phyloP scores from a whole-genome alignment of 2,329 filamentous ascomycete genomes.

The Dothideomycetes sp. region DNA sequence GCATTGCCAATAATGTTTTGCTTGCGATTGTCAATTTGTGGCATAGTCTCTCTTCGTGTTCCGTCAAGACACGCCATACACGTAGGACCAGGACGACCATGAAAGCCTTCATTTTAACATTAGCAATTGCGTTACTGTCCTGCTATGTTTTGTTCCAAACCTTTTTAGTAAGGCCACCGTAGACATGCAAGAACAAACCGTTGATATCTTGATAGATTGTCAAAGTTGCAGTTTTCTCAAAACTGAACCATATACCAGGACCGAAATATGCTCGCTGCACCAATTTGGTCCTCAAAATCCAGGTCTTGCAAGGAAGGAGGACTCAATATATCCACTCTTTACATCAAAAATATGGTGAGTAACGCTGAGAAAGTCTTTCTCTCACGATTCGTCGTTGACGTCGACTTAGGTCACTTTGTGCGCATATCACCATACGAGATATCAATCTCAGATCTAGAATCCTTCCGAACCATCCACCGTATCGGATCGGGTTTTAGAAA shows the following conservation, averaged over 20 bases:
- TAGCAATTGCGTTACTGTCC: too few relatives aligned
- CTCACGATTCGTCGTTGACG: too few relatives aligned
- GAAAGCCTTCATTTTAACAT: too few relatives aligned
- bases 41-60: too few relatives aligned
- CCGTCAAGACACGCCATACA: too few relatives aligned
- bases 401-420: slow-evolving; percentile 19
- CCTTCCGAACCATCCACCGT: slow-evolving; percentile 20
- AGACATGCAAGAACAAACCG: too few relatives aligned
- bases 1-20: too few relatives aligned
- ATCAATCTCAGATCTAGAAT: slow-evolving; percentile 16
- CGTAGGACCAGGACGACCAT: too few relatives aligned
- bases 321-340: slow-evolving; percentile 28
- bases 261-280: slow-evolving; percentile 17
- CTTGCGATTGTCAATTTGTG: too few relatives aligned
- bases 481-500: slow-evolving; percentile 18
- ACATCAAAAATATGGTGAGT: slow-evolving; percentile 22
- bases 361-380: too few relatives aligned
- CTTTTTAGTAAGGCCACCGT: too few relatives aligned
- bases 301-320: slow-evolving; percentile 25
- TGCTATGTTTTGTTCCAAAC: too few relatives aligned
- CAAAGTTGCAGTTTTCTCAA: slow-evolving; percentile 8
- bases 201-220: slow-evolving; percentile 2
- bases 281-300: slow-evolving; percentile 22
- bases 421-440: slow-evolving; percentile 19
- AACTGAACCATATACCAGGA: slow-evolving; percentile 18